Conservation (phyloP, 768 basidiomycete species). For the Tulasnella sp. region DNA sequence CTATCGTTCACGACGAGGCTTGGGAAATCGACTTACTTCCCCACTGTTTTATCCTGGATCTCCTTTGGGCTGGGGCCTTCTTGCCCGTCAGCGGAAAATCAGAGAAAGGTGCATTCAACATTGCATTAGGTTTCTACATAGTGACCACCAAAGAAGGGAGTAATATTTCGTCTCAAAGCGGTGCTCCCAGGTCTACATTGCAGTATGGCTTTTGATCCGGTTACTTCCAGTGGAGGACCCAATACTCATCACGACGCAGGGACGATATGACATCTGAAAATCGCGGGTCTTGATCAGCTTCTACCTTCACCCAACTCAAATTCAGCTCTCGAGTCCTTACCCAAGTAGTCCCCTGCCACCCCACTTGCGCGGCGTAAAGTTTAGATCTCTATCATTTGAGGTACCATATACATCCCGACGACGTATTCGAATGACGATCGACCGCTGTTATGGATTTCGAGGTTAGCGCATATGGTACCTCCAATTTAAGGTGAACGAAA, state of each 20-base stretch:
- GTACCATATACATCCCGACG: background rate
- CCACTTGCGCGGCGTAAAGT: constrained; percentile 67
- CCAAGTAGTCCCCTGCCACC: constrained; percentile 80
- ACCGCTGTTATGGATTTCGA: constrained; percentile 14
- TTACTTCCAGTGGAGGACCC: too few species aligned
- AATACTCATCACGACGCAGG: constrained; percentile 19
- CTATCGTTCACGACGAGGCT: background rate
- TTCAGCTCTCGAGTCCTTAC: constrained; percentile 33
- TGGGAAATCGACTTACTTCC: too few species aligned
- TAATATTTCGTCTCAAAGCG: too few species aligned
- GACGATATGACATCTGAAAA: constrained; percentile 26
- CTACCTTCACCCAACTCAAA: background rate
- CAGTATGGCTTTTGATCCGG: too few species aligned
- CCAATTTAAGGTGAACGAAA: too few species aligned
- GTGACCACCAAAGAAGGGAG: too few species aligned
- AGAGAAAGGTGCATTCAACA: background rate
- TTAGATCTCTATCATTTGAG: constrained; percentile 28
- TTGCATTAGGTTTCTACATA: constrained; percentile 1
- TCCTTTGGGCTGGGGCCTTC: too few species aligned
- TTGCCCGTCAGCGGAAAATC: background rate
- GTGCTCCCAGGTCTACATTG: too few species aligned
- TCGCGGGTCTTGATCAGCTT: background rate
- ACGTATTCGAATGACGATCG: constrained; percentile 18
- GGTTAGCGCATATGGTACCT: background rate
- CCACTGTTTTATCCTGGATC: too few species aligned